phyloP scores from a whole-genome alignment of 306 rosid genomes.

The Styphnolobium japonicum region DNA sequence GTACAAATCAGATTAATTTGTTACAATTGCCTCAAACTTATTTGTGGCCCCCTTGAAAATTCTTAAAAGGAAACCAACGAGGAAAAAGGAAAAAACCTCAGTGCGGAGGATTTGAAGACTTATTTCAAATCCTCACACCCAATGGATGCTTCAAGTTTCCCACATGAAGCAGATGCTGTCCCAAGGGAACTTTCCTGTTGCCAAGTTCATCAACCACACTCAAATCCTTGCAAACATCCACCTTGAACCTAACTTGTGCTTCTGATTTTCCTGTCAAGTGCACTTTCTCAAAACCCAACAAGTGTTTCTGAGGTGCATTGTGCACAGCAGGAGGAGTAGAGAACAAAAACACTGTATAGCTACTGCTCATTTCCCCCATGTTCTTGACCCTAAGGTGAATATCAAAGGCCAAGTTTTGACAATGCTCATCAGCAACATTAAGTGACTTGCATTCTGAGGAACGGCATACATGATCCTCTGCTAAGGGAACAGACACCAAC shows the following conservation, averaged over 20 bases:
- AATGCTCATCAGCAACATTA: constrained; percentile 51
- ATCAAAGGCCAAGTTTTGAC: constrained; percentile 63
- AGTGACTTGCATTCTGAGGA: constrained; percentile 72
- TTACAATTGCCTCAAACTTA: constrained; percentile 36
- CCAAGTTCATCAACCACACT: constrained; percentile 87
- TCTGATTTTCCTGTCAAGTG: constrained; percentile 46
- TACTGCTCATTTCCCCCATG: constrained; percentile 53
- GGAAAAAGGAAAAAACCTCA: neutral
- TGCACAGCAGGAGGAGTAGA: constrained; percentile 73
- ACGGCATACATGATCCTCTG: constrained; percentile 61
- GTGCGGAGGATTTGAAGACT: constrained; percentile 37
- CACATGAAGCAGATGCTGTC: constrained; percentile 75
- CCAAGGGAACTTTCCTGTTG: constrained; percentile 70
- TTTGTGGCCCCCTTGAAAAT: constrained; percentile 25
- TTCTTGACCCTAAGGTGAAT: constrained; percentile 68
- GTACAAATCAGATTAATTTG: constrained; percentile 27
- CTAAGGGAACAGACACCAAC: constrained; percentile 57
- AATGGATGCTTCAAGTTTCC: constrained; percentile 76
- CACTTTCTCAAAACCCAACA: constrained; percentile 77
- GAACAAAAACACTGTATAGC: constrained; percentile 71
- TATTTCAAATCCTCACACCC: constrained; percentile 68
- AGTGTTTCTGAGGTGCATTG: constrained; percentile 78
- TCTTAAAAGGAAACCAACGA: constrained; percentile 26
- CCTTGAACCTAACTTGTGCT: constrained; percentile 58
- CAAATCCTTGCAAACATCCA: constrained; percentile 87